Evolutionary conservation across 768 basidiomycete species (phyloP).

Genomic region (Fomitopsis pulvina): DNA sequence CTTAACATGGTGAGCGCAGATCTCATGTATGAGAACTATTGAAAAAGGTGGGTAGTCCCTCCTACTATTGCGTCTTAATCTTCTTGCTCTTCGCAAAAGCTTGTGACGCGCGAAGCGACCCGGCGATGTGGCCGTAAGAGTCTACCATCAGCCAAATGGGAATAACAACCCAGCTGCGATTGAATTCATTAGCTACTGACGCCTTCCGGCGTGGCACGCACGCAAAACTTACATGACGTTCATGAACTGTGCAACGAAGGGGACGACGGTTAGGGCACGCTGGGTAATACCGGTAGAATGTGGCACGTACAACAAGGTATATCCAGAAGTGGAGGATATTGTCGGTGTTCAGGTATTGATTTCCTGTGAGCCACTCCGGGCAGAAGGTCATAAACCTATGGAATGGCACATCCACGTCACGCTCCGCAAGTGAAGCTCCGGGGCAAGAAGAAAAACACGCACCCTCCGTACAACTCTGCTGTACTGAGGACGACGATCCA

Average conservation of each 20-base stretch:
- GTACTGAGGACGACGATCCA: slow-evolving; percentile 79
- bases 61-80: slow-evolving; percentile 6
- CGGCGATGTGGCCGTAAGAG: slow-evolving; percentile 66
- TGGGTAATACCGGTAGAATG: not conserved
- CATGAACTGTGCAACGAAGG: slow-evolving; percentile 52
- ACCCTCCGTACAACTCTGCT: slow-evolving; percentile 76
- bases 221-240: slow-evolving; percentile 56
- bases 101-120: slow-evolving; percentile 40
- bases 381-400: slow-evolving; percentile 80
- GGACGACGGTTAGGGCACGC: not conserved
- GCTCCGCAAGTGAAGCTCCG: not conserved
- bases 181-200: slow-evolving; percentile 3
- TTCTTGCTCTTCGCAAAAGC: slow-evolving; percentile 15
- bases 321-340: slow-evolving; percentile 73
- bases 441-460: not conserved
- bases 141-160: slow-evolving; percentile 74
- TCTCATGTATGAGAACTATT: too few relatives aligned
- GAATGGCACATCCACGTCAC: not conserved
- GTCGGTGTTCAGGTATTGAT: slow-evolving; percentile 63
- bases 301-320: slow-evolving; percentile 60
- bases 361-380: slow-evolving; percentile 79
- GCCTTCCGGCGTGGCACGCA: not conserved
- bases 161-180: slow-evolving; percentile 67
- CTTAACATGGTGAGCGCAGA: too few relatives aligned
- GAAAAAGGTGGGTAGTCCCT: too few relatives aligned